A percentile compares a stretch with the other conserved stretches of the same genome.
These are phyloP conservation scores for Pichia ethanolica DNA, from an alignment of 805 yeast species.

Conservation along the genomic window DNA sequence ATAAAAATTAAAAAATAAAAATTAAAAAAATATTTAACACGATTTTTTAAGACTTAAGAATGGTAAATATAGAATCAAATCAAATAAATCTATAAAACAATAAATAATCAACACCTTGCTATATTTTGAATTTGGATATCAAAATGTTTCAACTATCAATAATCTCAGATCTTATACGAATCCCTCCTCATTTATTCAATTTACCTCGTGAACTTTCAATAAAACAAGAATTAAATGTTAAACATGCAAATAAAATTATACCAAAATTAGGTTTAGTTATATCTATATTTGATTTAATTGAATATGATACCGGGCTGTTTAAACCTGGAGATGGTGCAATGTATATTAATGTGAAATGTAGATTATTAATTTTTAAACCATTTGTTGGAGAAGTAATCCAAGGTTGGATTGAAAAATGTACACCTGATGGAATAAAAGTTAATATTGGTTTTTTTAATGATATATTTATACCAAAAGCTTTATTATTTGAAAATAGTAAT, in stretches of 20 bases:
- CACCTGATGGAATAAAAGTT: slow-evolving; percentile 79
- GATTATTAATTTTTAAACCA: slow-evolving; percentile 83
- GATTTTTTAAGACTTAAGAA: no score
- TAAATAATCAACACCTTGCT: no score
- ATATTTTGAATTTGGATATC: no score
- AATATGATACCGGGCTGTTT: slow-evolving; percentile 81
- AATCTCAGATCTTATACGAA: slow-evolving; percentile 75
- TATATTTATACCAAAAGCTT: slow-evolving; percentile 76
- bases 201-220: slow-evolving; percentile 66
- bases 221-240: slow-evolving; percentile 71
- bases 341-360: slow-evolving; percentile 63
- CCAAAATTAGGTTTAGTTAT: slow-evolving; percentile 80
- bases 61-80: no score
- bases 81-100: no score
- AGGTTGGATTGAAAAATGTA: slow-evolving; percentile 89
- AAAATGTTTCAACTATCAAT: slow-evolving; percentile 79
- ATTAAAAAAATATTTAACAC: no score
- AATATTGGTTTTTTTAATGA: slow-evolving; percentile 87
- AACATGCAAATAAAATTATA: slow-evolving; percentile 80
- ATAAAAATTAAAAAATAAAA: no score
- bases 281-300: slow-evolving; percentile 73
- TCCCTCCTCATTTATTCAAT: slow-evolving; percentile 80
- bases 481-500: slow-evolving; percentile 56
- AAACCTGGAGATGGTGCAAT: slow-evolving; percentile 94
- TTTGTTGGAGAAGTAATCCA: slow-evolving; percentile 88